A percentile compares a stretch with the other conserved stretches of the same genome.
phyloP scores from a whole-genome alignment of 805 yeast genomes.

The Lipomyces japonicus region DNA sequence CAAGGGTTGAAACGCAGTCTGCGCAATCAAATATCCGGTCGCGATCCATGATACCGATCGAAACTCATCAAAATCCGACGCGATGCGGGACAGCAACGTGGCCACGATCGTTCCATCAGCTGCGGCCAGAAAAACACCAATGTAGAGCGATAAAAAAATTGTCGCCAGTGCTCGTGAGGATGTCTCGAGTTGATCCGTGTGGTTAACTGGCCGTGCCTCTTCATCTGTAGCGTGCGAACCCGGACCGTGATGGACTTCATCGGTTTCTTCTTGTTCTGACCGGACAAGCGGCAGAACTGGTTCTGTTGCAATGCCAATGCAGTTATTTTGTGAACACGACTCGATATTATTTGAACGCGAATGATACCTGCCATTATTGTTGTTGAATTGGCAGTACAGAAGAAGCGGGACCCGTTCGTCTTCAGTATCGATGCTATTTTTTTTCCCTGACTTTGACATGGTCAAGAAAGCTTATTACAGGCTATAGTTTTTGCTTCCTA shows the following conservation, averaged over 20 bases:
- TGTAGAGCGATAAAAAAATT: slow-evolving; percentile 27
- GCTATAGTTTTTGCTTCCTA: too few species aligned
- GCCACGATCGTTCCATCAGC: slow-evolving; percentile 55
- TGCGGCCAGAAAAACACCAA: slow-evolving; percentile 49
- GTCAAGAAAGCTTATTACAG: too few species aligned
- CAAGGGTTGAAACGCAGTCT: slow-evolving; percentile 71
- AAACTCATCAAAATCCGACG: slow-evolving; percentile 55
- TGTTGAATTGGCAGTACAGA: too few species aligned
- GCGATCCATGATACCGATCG: slow-evolving; percentile 66
- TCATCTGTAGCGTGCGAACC: background rate
- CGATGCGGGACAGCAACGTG: slow-evolving; percentile 53
- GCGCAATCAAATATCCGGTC: slow-evolving; percentile 64
- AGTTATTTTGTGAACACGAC: background rate
- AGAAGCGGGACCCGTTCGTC: too few species aligned
- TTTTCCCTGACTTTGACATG: too few species aligned
- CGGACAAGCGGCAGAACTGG: background rate
- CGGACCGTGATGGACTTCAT: background rate
- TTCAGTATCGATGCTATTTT: too few species aligned
- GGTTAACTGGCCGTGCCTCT: slow-evolving; percentile 19
- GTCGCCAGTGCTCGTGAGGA: slow-evolving; percentile 7
- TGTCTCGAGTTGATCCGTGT: slow-evolving; percentile 11
- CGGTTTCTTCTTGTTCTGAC: background rate
- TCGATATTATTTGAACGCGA: too few species aligned
- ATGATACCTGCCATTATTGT: too few species aligned
- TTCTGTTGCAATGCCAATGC: background rate